Conservation (phyloP, 257 asterid species). For the Ehretia macrophylla region DNA sequence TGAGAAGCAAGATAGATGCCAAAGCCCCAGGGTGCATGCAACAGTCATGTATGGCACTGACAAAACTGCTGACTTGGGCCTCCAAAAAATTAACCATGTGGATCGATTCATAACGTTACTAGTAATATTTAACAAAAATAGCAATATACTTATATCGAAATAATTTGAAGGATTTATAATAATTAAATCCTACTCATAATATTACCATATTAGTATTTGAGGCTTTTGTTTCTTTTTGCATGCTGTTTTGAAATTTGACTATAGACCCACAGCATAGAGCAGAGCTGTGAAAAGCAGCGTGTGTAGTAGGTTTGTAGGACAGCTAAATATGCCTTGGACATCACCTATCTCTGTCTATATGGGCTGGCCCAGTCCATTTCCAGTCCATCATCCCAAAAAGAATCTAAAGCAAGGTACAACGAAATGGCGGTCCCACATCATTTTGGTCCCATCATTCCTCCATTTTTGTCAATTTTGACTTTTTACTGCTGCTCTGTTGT, state of each 20-base stretch:
- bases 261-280: too few relatives aligned
- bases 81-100: too few relatives aligned
- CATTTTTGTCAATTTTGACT: slow-evolving; percentile 1
- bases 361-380: slow-evolving; percentile 3
- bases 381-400: background rate
- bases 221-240: too few relatives aligned
- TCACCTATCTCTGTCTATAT: background rate
- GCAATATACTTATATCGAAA: too few relatives aligned
- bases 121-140: too few relatives aligned
- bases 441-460: background rate
- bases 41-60: background rate
- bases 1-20: background rate
- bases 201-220: too few relatives aligned
- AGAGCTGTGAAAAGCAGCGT: too few relatives aligned
- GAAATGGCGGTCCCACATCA: background rate
- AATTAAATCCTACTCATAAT: too few relatives aligned
- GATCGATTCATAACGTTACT: too few relatives aligned
- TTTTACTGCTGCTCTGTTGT: background rate
- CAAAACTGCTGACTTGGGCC: background rate
- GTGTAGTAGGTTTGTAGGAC: background rate
- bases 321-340: background rate
- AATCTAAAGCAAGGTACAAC: background rate
- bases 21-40: slow-evolving; percentile 2
- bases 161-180: too few relatives aligned
- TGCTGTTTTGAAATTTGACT: too few relatives aligned